These are phyloP conservation scores for Byssochlamys sp. DNA, from an alignment of 2,329 filamentous ascomycete genomes.

Conservation along the genomic window DNA sequence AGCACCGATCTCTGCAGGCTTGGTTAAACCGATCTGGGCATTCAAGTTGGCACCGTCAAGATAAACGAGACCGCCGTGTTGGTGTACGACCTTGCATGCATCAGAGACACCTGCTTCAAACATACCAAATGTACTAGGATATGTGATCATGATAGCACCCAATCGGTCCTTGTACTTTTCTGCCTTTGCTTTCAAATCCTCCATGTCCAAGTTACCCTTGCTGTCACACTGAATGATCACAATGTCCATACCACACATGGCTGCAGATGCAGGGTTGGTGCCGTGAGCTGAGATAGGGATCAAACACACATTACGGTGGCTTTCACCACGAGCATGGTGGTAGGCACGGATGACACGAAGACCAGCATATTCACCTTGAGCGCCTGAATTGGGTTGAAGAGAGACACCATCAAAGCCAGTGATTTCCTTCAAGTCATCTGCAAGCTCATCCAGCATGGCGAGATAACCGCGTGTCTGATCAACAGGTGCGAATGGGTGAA, in stretches of 20 bases:
- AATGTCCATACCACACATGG: slow-evolving; percentile 92
- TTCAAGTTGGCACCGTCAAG: slow-evolving; percentile 99
- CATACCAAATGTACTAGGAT: slow-evolving; percentile 88
- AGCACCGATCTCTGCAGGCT: slow-evolving; percentile 85
- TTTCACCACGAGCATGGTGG: slow-evolving; percentile 56
- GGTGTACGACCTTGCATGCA: slow-evolving; percentile 74
- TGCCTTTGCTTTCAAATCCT: slow-evolving; percentile 77
- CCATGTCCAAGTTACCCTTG: slow-evolving; percentile 77
- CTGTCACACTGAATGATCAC: slow-evolving; percentile 84
- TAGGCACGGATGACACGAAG: slow-evolving; percentile 80
- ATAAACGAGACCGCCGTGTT: slow-evolving; percentile 85
- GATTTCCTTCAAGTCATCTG: too few relatives aligned
- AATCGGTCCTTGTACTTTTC: slow-evolving; percentile 77
- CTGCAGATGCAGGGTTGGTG: slow-evolving; percentile 87
- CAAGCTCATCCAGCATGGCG: too few relatives aligned
- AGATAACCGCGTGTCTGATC: slow-evolving; percentile 63
- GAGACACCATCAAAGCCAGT: slow-evolving; percentile 86
- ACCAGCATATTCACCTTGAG: slow-evolving; percentile 88
- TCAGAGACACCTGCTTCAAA: slow-evolving; percentile 84
- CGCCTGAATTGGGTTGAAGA: slow-evolving; percentile 88
- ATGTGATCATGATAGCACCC: slow-evolving; percentile 92
- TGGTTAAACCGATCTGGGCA: slow-evolving; percentile 89
- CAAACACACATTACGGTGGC: slow-evolving; percentile 77
- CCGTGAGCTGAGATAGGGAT: slow-evolving; percentile 93
- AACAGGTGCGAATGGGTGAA: slow-evolving; percentile 69